Conservation (phyloP, 2,329 filamentous ascomycete species). For the Trichoderma sp. region DNA sequence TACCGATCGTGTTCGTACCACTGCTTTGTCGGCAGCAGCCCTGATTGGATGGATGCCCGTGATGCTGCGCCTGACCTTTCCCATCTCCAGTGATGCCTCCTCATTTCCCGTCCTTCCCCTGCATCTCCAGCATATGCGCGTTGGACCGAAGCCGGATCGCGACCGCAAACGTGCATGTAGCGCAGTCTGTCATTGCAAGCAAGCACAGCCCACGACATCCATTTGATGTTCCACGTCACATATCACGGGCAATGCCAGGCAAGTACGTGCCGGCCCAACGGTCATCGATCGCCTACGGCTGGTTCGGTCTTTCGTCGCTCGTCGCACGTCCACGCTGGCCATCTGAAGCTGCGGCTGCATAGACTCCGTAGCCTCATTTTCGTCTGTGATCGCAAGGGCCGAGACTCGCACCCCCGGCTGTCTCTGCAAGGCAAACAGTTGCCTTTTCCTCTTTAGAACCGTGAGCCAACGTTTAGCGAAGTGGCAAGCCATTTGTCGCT, state of each 20-base stretch:
- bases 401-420: not conserved
- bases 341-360: not conserved
- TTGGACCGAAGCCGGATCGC: not conserved
- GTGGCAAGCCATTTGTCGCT: not conserved
- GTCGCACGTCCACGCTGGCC: slow-evolving; percentile 13
- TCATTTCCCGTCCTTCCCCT: too few relatives aligned
- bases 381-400: not conserved
- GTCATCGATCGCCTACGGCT: not conserved
- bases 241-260: not conserved
- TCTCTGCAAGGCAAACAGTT: not conserved
- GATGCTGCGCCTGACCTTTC: too few relatives aligned
- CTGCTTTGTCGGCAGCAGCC: too few relatives aligned
- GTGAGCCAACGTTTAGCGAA: not conserved
- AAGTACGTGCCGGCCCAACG: not conserved
- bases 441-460: not conserved
- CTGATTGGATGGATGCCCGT: too few relatives aligned
- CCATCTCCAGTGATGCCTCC: too few relatives aligned
- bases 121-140: not conserved
- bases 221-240: not conserved
- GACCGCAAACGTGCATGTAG: not conserved
- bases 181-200: slow-evolving; percentile 10
- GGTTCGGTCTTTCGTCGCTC: slow-evolving; percentile 9
- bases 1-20: too few relatives aligned
- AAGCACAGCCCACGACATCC: slow-evolving; percentile 12
- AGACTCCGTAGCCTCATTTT: slow-evolving; percentile 6